phyloP scores from a whole-genome alignment of 352 stramenopile genomes.

The Globisporangium cederbergense region DNA sequence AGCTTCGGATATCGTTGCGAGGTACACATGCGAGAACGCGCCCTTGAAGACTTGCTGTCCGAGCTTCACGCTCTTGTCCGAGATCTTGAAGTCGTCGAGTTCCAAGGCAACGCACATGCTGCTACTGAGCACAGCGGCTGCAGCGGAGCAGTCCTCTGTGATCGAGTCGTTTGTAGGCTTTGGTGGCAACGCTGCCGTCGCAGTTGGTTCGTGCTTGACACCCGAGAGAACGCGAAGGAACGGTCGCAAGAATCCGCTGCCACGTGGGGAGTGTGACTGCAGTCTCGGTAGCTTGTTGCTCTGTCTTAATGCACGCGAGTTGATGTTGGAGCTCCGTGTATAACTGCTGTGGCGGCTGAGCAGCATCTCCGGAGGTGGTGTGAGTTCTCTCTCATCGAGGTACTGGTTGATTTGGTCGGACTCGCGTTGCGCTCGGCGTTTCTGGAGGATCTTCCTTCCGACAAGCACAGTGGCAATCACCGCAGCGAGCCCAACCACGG shows the following conservation, averaged over 20 bases:
- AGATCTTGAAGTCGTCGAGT: slow-evolving; percentile 5
- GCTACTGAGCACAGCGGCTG: background rate
- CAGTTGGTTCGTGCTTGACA: slow-evolving; percentile 7
- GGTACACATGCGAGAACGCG: background rate
- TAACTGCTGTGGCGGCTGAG: slow-evolving; percentile 1
- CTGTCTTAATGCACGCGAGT: background rate
- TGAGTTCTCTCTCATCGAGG: slow-evolving; percentile 12
- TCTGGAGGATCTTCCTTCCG: slow-evolving; percentile 13
- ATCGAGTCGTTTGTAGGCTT: background rate
- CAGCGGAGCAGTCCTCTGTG: background rate
- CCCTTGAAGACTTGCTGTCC: background rate
- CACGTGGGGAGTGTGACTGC: slow-evolving; percentile 7
- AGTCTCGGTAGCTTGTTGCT: slow-evolving; percentile 8
- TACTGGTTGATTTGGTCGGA: slow-evolving; percentile 17
- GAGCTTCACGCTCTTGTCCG: background rate
- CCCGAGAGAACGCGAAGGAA: slow-evolving; percentile 15
- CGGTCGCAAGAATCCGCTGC: slow-evolving; percentile 9
- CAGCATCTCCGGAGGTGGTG: background rate
- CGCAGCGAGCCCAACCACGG: slow-evolving; percentile 17
- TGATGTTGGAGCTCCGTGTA: background rate
- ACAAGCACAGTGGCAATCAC: slow-evolving; percentile 16
- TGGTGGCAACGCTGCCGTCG: background rate
- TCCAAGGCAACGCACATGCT: background rate
- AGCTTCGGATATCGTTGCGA: background rate
- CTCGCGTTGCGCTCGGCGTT: slow-evolving; percentile 17